Percentiles rank a stretch among this genome's conserved stretches.
phyloP scores from a whole-genome alignment of 768 basidiomycete genomes.

The Lentinula edodes region DNA sequence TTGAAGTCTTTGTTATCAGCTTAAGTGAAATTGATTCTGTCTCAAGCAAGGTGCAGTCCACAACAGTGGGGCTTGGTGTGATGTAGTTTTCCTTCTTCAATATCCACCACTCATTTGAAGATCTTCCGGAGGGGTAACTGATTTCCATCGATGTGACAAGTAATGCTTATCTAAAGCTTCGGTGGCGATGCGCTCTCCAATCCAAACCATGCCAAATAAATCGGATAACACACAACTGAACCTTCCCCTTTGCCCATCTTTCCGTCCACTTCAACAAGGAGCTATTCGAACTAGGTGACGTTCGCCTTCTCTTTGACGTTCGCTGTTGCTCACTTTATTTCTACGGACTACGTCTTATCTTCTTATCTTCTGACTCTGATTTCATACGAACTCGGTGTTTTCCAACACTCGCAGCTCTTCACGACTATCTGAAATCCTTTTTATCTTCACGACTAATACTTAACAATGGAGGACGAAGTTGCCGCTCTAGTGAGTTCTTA shows the following conservation, averaged over 20 bases:
- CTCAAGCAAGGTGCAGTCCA: no score
- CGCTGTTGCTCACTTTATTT: not conserved
- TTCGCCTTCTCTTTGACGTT: not conserved
- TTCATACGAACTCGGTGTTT: no score
- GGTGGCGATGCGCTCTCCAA: not conserved
- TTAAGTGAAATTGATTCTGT: no score
- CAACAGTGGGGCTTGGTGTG: no score
- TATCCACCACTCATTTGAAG: no score
- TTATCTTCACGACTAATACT: conserved; percentile 10
- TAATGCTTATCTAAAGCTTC: not conserved
- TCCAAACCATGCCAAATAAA: not conserved
- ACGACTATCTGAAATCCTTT: not conserved
- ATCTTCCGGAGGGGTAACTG: no score
- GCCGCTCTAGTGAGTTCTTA: conserved; percentile 16
- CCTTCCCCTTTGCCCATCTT: conserved; percentile 2
- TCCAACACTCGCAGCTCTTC: conserved; percentile 1
- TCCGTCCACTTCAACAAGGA: not conserved
- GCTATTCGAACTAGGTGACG: not conserved
- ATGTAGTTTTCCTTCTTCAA: no score
- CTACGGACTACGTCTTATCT: no score
- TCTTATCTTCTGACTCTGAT: no score
- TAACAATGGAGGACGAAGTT: conserved; percentile 23
- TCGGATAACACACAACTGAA: not conserved
- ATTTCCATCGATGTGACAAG: not conserved
- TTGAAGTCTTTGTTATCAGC: no score